Percentiles rank a stretch among this genome's conserved stretches.
Evolutionary conservation across 1,284 basidiomycete species (phyloP).

Genomic region (Malassezia psittaci): DNA sequence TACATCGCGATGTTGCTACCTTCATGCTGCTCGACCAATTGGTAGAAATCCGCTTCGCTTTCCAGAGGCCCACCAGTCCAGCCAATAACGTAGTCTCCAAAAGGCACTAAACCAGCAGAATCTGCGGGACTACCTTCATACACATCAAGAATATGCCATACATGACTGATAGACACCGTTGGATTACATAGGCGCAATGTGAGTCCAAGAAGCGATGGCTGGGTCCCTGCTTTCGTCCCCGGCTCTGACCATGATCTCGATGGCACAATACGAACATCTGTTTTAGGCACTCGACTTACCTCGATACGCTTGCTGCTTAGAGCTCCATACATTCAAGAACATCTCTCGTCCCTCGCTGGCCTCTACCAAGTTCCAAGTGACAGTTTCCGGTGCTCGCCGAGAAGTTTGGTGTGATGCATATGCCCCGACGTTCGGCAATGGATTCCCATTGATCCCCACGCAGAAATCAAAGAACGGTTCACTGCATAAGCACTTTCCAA

Average conservation of each 20-base stretch:
- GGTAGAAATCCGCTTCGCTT: slow-evolving; percentile 96
- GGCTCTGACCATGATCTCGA: slow-evolving; percentile 63
- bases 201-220: slow-evolving; percentile 71
- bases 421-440: slow-evolving; percentile 29
- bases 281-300: slow-evolving; percentile 54
- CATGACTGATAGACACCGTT: slow-evolving; percentile 29
- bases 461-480: slow-evolving; percentile 97
- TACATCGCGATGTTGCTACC: slow-evolving; percentile 86
- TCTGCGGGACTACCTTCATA: slow-evolving; percentile 91
- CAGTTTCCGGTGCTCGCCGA: neutral
- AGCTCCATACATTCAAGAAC: slow-evolving; percentile 77
- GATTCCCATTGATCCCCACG: slow-evolving; percentile 63
- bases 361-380: slow-evolving; percentile 55
- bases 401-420: neutral
- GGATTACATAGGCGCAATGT: slow-evolving; percentile 71
- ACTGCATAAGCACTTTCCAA: slow-evolving; percentile 12
- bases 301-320: slow-evolving; percentile 70
- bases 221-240: slow-evolving; percentile 25
- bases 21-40: slow-evolving; percentile 83
- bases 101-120: slow-evolving; percentile 63
- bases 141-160: slow-evolving; percentile 97
- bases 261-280: slow-evolving; percentile 69
- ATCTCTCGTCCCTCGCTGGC: slow-evolving; percentile 70
- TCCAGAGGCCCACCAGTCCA: slow-evolving; percentile 76
- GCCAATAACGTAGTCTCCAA: slow-evolving; percentile 78